Conservation (phyloP, 2,329 filamentous ascomycete genomes). For the Neofusicoccum laricinum region DNA sequence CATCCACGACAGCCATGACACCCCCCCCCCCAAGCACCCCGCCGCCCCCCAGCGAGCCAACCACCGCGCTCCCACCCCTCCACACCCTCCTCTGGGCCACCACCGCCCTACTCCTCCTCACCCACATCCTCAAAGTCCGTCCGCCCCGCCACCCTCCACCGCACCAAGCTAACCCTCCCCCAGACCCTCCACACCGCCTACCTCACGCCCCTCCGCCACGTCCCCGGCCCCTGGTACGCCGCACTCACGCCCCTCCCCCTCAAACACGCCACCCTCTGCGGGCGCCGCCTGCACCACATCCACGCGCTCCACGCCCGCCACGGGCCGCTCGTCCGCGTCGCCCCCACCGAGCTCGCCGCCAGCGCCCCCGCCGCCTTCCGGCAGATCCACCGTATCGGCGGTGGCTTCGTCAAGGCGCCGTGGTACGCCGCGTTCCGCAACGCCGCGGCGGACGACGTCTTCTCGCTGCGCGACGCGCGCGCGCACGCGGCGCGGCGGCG, state of each 20-base stretch:
- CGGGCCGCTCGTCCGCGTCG: slow-evolving; percentile 31
- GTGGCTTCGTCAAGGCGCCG: slow-evolving; percentile 52
- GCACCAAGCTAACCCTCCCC: background rate
- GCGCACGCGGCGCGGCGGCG: background rate
- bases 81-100: background rate
- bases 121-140: background rate
- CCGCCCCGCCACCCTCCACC: background rate
- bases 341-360: slow-evolving; percentile 29
- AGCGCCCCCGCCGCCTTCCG: slow-evolving; percentile 28
- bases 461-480: background rate
- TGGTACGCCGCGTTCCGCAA: slow-evolving; percentile 58
- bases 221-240: slow-evolving; percentile 4
- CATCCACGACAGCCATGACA: too few relatives aligned
- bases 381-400: slow-evolving; percentile 32
- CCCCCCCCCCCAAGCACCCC: too few relatives aligned
- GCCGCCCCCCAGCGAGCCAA: too few relatives aligned
- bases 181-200: background rate
- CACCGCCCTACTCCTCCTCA: background rate
- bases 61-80: background rate
- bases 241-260: background rate
- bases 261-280: background rate
- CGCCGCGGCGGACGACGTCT: slow-evolving; percentile 29
- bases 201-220: slow-evolving; percentile 20
- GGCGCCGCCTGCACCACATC: slow-evolving; percentile 19
- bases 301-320: slow-evolving; percentile 35